These are phyloP conservation scores for Termitomyces titanicus DNA, from an alignment of 768 basidiomycete genomes.

Conservation along the genomic window DNA sequence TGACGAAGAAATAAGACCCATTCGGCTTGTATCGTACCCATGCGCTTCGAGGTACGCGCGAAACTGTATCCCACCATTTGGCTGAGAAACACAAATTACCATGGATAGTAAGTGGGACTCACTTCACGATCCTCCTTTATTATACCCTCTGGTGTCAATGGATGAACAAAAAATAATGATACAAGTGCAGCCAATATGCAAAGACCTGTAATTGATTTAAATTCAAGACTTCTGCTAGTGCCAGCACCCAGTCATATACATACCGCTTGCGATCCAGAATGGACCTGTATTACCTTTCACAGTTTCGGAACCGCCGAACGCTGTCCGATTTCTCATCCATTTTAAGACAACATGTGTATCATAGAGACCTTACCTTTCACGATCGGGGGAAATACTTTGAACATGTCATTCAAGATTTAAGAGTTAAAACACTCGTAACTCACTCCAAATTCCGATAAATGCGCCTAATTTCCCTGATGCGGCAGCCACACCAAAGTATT, in stretches of 20 bases:
- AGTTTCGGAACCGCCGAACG: constrained; percentile 53
- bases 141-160: constrained; percentile 6
- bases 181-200: constrained; percentile 4
- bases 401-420: neutral
- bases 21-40: constrained; percentile 16
- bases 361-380: neutral
- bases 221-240: too few relatives aligned
- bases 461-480: constrained; percentile 83
- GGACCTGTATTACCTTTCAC: constrained; percentile 71
- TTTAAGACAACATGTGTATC: neutral
- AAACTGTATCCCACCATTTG: constrained; percentile 5
- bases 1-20: constrained; percentile 5
- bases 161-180: constrained; percentile 5
- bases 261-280: constrained; percentile 78
- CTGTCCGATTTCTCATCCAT: constrained; percentile 22
- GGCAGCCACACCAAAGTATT: constrained; percentile 81
- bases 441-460: constrained; percentile 77
- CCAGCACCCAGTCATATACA: neutral
- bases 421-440: constrained; percentile 16
- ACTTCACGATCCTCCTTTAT: constrained; percentile 11
- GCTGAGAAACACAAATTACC: neutral
- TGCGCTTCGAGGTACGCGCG: constrained; percentile 16
- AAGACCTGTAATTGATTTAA: neutral
- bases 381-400: constrained; percentile 62
- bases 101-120: neutral